Base-by-base conservation (phyloP, 1,139 yeast genomes). In the Saccharomycopsis hybrid region DNA sequence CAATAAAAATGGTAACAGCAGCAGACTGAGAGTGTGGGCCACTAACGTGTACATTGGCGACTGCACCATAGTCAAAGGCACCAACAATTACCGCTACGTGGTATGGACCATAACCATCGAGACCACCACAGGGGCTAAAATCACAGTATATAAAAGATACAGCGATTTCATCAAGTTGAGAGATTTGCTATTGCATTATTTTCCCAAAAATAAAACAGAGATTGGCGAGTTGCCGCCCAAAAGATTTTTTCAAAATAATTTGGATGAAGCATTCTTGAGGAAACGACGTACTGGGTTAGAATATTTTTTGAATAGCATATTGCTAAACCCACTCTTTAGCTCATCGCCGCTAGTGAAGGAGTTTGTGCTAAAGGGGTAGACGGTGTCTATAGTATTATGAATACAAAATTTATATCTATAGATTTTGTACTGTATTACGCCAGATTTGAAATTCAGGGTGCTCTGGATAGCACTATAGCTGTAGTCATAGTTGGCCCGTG, bases 151-250 rank as follows among this genome's bases (percentile, higher is more conserved):
- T 58, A 79, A 79, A 60, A 67, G 95, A 52, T 85, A 82, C 62
- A 74, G 78, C 51, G 94, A 86, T 54, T 74, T 87, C 54, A 82
- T 70, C 44, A 54, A 55, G 38, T 69, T 86, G 35, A 69, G 84
- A 33, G 57, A 58, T 1, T 59, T 62, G 7, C 62, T 87, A n/a
- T 58, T 68, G 7, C 52, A 52, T 2, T 66, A 65, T 32, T 76
- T 68, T 58, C 76, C 75, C 0, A 55, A 65, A 4, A 68, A 28
- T 55, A 58, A n/a, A 65, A 65, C 11, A 72, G 49, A 74, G 45
- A 71, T 86, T 2, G 88, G 90, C 1, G 65, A 60, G 28, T 65
- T 86, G 35, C 96, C 96, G 0, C 82, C 87, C 0, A 85, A 84
- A 59, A 77, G 80, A 47, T 66, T 74, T 41, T 55, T 78, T 37